These are phyloP conservation scores for Starmerella floris DNA, from an alignment of 805 yeast species.

Conservation along the genomic window DNA sequence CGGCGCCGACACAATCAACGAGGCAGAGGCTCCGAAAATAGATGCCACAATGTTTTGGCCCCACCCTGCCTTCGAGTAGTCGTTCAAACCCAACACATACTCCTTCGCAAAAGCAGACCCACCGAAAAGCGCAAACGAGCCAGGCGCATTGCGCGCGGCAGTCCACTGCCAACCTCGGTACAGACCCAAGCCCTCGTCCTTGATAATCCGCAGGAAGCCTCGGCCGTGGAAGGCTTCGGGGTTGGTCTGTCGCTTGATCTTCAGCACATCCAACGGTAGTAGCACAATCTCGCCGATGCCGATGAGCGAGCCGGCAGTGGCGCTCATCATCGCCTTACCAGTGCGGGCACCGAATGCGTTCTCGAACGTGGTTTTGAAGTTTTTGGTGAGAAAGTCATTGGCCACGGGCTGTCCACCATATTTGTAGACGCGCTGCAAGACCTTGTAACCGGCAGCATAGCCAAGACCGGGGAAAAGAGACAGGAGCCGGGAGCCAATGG, in stretches of 20 bases:
- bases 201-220: constrained; percentile 73
- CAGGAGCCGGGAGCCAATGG: constrained; percentile 55
- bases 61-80: constrained; percentile 90
- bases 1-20: constrained; percentile 93
- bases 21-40: constrained; percentile 91
- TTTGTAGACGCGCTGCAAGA: constrained; percentile 93
- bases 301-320: constrained; percentile 91
- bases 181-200: constrained; percentile 85
- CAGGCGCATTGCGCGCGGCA: constrained; percentile 98
- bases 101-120: constrained; percentile 99
- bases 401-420: constrained; percentile 99
- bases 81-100: constrained; percentile 72
- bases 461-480: constrained; percentile 96
- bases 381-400: constrained; percentile 72
- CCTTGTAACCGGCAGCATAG: constrained; percentile 93
- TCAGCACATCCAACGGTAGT: constrained; percentile 88
- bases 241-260: constrained; percentile 97
- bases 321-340: constrained; percentile 93
- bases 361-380: constrained; percentile 61
- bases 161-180: constrained; percentile 99
- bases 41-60: constrained; percentile 87
- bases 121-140: constrained; percentile 93
- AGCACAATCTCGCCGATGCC: constrained; percentile 94
- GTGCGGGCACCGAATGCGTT: constrained; percentile 76
- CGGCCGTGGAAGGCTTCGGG: constrained; percentile 99